Evolutionary conservation across 192 early-diverging fungal genomes (phyloP).

Genomic region (Coemansia reversa): DNA sequence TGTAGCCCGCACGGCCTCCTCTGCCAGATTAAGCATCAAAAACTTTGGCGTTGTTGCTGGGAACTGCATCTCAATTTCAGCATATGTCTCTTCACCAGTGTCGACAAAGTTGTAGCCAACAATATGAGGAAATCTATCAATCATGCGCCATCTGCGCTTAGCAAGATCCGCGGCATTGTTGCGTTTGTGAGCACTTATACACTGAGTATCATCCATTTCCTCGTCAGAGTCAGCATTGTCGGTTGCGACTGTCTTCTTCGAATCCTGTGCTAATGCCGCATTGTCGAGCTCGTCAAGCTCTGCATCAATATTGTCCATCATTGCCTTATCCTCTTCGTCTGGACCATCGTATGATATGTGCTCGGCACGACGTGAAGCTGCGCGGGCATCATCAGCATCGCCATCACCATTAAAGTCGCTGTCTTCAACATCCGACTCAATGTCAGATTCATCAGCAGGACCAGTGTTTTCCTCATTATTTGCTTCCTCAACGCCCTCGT

Average conservation of each 20-base stretch:
- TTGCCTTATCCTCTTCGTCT: slow-evolving; percentile 81
- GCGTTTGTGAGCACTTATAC: slow-evolving; percentile 44
- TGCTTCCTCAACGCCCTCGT: slow-evolving; percentile 29
- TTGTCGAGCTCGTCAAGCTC: slow-evolving; percentile 48
- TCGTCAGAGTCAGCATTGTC: slow-evolving; percentile 47
- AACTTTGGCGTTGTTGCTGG: slow-evolving; percentile 88
- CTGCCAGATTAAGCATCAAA: slow-evolving; percentile 87
- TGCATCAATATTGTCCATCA: slow-evolving; percentile 48
- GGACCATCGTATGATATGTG: slow-evolving; percentile 76
- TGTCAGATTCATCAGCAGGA: slow-evolving; percentile 44
- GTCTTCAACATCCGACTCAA: slow-evolving; percentile 32
- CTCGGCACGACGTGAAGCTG: slow-evolving; percentile 60
- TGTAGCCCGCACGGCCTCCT: slow-evolving; percentile 68
- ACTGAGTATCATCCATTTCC: slow-evolving; percentile 41
- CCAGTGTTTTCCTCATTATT: slow-evolving; percentile 12
- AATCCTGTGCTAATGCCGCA: slow-evolving; percentile 14
- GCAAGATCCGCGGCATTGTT: slow-evolving; percentile 22
- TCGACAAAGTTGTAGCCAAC: slow-evolving; percentile 56
- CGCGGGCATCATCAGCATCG: slow-evolving; percentile 72
- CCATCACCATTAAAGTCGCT: slow-evolving; percentile 62
- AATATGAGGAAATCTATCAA: slow-evolving; percentile 61
- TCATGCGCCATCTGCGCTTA: slow-evolving; percentile 56
- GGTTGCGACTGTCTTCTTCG: slow-evolving; percentile 19
- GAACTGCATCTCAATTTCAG: slow-evolving; percentile 76
- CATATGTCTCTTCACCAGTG: slow-evolving; percentile 24